Percentiles rank a stretch among this genome's conserved stretches.
These are phyloP conservation scores for Dovyalis caffra DNA, from an alignment of 345 rosid species.

Conservation along the genomic window DNA sequence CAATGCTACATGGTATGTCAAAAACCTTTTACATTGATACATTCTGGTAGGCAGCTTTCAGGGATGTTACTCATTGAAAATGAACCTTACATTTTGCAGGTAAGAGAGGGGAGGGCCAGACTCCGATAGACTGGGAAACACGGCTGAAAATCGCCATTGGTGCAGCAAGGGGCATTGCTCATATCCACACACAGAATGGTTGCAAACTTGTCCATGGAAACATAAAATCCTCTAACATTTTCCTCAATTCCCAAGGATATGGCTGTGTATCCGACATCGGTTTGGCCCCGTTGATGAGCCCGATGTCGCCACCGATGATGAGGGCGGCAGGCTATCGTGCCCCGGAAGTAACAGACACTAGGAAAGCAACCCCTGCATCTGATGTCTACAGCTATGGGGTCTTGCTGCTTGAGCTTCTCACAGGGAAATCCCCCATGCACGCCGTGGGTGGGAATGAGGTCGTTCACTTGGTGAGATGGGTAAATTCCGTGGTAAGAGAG, in stretches of 20 bases:
- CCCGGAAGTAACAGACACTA: conserved; percentile 30
- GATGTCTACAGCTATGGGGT: conserved; percentile 37
- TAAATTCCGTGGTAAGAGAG: conserved; percentile 35
- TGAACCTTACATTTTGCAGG: conserved; percentile 13
- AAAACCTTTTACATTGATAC: not conserved
- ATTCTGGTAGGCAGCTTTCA: not conserved
- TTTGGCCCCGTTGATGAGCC: conserved; percentile 28
- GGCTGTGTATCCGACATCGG: conserved; percentile 29
- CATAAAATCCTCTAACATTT: conserved; percentile 36
- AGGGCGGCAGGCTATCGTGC: conserved; percentile 32
- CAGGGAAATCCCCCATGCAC: conserved; percentile 26
- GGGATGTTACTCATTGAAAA: not conserved
- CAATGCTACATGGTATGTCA: conserved; percentile 25
- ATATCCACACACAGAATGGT: conserved; percentile 29
- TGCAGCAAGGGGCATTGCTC: conserved; percentile 28
- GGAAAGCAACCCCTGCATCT: conserved; percentile 29
- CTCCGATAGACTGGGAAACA: conserved; percentile 32
- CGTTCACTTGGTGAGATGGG: conserved; percentile 36
- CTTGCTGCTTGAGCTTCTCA: conserved; percentile 33
- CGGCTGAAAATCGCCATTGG: conserved; percentile 29
- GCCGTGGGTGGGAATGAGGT: conserved; percentile 22
- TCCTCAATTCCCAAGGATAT: conserved; percentile 24
- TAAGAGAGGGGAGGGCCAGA: conserved; percentile 23
- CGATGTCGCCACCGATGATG: conserved; percentile 11
- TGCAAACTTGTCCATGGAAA: conserved; percentile 33